A percentile compares a stretch with the other conserved stretches of the same genome.
phyloP scores from a whole-genome alignment of 1,284 basidiomycete species.

The Leccinum subfulvum region DNA sequence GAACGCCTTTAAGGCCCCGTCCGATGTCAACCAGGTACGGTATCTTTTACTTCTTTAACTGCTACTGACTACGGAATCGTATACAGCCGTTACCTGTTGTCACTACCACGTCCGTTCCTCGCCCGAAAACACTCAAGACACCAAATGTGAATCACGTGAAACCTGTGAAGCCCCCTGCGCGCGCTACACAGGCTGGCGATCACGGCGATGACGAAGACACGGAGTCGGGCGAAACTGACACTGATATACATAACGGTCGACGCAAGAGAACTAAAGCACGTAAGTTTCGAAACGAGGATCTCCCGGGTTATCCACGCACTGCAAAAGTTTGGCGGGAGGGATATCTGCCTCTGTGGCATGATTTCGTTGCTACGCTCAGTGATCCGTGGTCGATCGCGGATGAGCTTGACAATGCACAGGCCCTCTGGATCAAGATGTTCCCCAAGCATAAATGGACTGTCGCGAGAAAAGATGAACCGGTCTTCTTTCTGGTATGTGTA shows the following conservation, averaged over 20 bases:
- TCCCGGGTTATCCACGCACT: background rate
- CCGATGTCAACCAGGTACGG: background rate
- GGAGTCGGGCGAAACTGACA: background rate
- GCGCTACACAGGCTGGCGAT: background rate
- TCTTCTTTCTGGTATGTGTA: background rate
- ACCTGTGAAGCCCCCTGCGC: background rate
- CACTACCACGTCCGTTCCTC: background rate
- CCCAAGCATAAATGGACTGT: background rate
- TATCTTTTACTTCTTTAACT: background rate
- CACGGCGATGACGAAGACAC: background rate
- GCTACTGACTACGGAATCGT: background rate
- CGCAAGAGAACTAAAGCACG: background rate
- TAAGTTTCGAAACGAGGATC: background rate
- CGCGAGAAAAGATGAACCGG: background rate
- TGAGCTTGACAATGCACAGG: background rate
- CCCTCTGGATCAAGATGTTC: background rate
- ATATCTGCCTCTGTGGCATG: background rate
- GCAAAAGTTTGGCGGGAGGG: background rate
- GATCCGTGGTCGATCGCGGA: background rate
- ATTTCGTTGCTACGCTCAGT: background rate
- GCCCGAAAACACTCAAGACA: background rate
- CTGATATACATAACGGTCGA: background rate
- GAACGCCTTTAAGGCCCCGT: background rate
- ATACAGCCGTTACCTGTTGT: background rate
- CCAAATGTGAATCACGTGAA: background rate